Conservation (phyloP, 441 rosid species). For the Pelargonium fulgidum region DNA sequence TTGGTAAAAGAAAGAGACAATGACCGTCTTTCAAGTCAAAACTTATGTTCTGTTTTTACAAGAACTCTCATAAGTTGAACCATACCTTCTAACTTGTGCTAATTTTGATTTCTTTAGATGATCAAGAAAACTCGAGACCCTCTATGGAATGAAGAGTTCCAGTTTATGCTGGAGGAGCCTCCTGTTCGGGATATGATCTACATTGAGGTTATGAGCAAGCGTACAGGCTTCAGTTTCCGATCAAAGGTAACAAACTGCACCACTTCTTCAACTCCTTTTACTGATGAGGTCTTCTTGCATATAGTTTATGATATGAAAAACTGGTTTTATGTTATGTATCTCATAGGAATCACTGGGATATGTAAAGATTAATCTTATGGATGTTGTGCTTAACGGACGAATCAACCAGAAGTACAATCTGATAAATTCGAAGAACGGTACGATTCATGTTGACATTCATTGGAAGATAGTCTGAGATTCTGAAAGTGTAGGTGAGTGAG, state of each 20-base stretch:
- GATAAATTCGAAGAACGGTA: slow-evolving; percentile 72
- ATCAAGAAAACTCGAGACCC: slow-evolving; percentile 66
- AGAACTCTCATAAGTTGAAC: slow-evolving; percentile 3
- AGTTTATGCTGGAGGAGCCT: slow-evolving; percentile 72
- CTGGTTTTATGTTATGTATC: background rate
- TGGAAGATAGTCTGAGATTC: slow-evolving; percentile 44
- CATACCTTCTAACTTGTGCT: background rate
- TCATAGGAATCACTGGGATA: slow-evolving; percentile 69
- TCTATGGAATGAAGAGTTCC: slow-evolving; percentile 78
- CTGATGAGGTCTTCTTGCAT: background rate
- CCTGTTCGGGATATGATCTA: slow-evolving; percentile 71
- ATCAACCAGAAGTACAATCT: slow-evolving; percentile 77
- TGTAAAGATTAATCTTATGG: slow-evolving; percentile 64
- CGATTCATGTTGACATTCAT: slow-evolving; percentile 57
- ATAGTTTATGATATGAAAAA: background rate
- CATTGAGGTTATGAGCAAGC: slow-evolving; percentile 67
- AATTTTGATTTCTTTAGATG: slow-evolving; percentile 36
- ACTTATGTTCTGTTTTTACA: background rate
- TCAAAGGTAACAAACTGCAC: slow-evolving; percentile 45
- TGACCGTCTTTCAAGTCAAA: too few species aligned
- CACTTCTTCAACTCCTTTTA: background rate
- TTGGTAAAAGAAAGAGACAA: too few species aligned
- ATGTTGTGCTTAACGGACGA: slow-evolving; percentile 72
- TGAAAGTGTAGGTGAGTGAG: background rate
- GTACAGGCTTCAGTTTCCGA: slow-evolving; percentile 53